Percentiles rank a stretch among this genome's conserved stretches.
Conservation (phyloP, 139 green algal species). For the Picochlorum costavermella region DNA sequence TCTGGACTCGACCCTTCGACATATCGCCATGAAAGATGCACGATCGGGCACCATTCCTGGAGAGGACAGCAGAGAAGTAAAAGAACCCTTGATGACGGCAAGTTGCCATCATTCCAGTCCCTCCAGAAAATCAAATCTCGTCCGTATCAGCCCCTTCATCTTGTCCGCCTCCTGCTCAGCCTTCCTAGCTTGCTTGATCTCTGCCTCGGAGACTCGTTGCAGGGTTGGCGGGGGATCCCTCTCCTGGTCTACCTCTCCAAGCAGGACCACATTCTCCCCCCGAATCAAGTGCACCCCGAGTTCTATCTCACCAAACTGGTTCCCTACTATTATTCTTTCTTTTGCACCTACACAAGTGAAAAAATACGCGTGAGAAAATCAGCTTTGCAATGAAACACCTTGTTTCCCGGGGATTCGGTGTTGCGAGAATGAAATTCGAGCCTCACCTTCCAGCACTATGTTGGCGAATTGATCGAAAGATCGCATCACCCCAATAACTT, state of each 20-base stretch:
- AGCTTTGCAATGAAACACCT: not conserved
- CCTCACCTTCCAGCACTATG: conserved; percentile 47
- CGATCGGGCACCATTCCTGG: no score
- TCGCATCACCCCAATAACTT: conserved; percentile 58
- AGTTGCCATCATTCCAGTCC: not conserved
- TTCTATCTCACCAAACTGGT: conserved; percentile 48
- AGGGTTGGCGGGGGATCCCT: conserved; percentile 41
- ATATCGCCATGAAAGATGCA: no score
- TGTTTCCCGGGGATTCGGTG: not conserved
- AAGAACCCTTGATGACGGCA: no score
- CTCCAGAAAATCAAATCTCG: conserved; percentile 71
- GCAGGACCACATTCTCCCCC: conserved; percentile 77
- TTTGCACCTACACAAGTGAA: conserved; percentile 12
- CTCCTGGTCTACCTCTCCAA: conserved; percentile 56
- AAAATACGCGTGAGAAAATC: not conserved
- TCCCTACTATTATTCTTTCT: conserved; percentile 69
- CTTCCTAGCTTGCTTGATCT: conserved; percentile 58
- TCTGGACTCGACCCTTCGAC: no score
- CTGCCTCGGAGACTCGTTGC: conserved; percentile 28
- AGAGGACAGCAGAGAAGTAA: no score
- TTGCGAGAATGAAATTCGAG: not conserved
- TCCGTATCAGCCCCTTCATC: conserved; percentile 54
- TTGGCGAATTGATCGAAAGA: conserved; percentile 80
- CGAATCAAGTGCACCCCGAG: conserved; percentile 38
- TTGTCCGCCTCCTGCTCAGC: conserved; percentile 61